Base-by-base conservation (phyloP, 129 eudicot species). In the Dittrichia graveolens region DNA sequence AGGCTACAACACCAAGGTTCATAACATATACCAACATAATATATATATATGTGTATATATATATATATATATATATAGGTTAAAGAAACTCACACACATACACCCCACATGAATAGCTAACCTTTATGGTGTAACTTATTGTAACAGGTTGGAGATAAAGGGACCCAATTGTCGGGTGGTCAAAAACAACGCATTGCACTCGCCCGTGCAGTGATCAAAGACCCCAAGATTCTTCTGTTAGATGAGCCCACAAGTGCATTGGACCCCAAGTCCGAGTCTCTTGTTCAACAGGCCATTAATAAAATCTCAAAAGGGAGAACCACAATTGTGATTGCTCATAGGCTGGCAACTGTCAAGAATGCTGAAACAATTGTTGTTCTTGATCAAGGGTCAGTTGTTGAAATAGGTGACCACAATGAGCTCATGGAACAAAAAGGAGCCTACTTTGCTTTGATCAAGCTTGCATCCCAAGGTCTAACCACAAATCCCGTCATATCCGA, bases 221-320 rank as follows among this genome's bases (percentile, higher is more conserved):
- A 90, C 66, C 96, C 96, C 34, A 87, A 69, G 62, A 85, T 90
- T 70, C 95, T 90, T 47, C 91, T 90, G n/a, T 71, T 90, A 69
- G 96, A 90, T 42, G 96, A 90, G 75, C 87, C 96, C 61, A 90
- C 96, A 49, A 90, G 96, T 80, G 96, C 96, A 44, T 74, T 87
- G 57, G 96, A 90, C 60, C 83, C 91, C 2, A 87, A 73, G 38
- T 85, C 96, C 3, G 96, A 90, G 80, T 61, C 75, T n/a, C 78
- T 82, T 16, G 96, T 90, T 64, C 96, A 90, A 75, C 75, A 79
- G 71, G 96, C 96, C 24, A 90, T 90, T 58, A 95, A 90, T 49
- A 79, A 85, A 47, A 90, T 90, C 46, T 85, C 96, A 1, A 52
- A 53, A 56, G 96, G 95, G 64, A 83, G 96, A 82, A 90, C 96